Base-by-base conservation (phyloP, 2,329 filamentous ascomycete species). In the Claviceps sp. region DNA sequence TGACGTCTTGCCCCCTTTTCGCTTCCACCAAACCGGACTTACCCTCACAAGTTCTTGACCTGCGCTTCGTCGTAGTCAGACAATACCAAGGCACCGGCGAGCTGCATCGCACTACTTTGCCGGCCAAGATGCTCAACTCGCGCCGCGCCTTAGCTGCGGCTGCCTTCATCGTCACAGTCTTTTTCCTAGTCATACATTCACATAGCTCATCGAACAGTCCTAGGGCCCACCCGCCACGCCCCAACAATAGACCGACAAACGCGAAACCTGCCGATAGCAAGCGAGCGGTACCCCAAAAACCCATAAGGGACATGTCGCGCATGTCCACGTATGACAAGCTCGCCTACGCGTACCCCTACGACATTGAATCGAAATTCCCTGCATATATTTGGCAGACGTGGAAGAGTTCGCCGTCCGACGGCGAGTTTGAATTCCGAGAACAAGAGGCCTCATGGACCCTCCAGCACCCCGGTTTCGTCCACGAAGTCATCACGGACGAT, bases 321-420 rank as follows among this genome's bases (percentile, higher is more conserved):
- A 82, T 86, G 70, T 82, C 85, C 16, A 76, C 90, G 50, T 75
- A 73, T 75, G 85, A 78, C 72, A 95, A 93, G 70, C 80, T 98
- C 52, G 84, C 83, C 50, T 96, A 95, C 72, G 86, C 94, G 60
- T 97, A 93, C 68, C 88, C 90, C 20, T 98, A 97, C 74, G 86
- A 95, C 62, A 76, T 91, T 56, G 82, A 89, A 62, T 69, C 76
- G 59, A 95, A 91, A 67, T 97, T 97, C 67, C 93, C 93, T 3
- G 90, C 89, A 52, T 97, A 95, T 73, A 94, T 98, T 64, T 98
- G 93, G 93, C 93, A 98, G 75, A 98, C 93, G 14, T 98, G 93
- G 93, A 96, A 94, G 68, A 84, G 81, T 62, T 86, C 82, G 1
- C 90, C 91, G 0, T 78, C 83, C 1, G 85, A 88, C 22, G 75